Evolutionary conservation across 768 basidiomycete genomes (phyloP), one percentile per base, ranked within the genome.

Genomic region (Hysterangium stoloniferum): DNA sequence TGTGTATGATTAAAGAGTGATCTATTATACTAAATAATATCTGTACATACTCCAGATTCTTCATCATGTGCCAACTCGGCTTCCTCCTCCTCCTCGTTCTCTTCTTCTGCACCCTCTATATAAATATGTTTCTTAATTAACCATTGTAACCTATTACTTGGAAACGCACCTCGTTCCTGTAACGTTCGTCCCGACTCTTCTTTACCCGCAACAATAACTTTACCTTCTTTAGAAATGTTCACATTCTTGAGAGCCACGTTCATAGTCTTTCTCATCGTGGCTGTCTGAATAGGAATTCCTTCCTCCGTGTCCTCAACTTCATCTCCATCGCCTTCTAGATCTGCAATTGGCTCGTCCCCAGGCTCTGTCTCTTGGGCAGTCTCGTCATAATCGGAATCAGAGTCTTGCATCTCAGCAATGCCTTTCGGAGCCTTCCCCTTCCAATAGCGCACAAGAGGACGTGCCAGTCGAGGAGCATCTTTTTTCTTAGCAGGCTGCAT

Each of bases 341-440:
- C 79, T 9, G 70, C 76, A 38, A 86, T 71, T 20, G 73, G 74
- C 33, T 84, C 73, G 59, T 86, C 83, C 28, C 73, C 79, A 42
- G 75, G 77, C 38, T 62, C 59, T 38, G 64, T 60, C 50, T 59
- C 49, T 43, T 62, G 57, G 52, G 62, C 66, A 28, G 67, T 71
- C 1, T 76, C 79, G 54, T 80, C 76, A 42, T 77, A 75, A 37
- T 83, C 83, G 3, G 80, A 82, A 56, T 86, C 84, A 5, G 84
- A 83, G 12, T 35, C 46, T 19, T 76, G 69, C 34, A 68, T 65
- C 22, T 78, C 78, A 1, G 68, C 69, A 44, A 38, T 44, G 40
- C 86, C 86, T 64, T 88, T 90, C 0, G 90, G 90, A 0, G 81
- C 87, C 58, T 90, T 89, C 49, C 92, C 92, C 58, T 86, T 86